Percentiles rank a stretch among this genome's conserved stretches.
These are phyloP conservation scores for Phylloporus scabripes DNA, from an alignment of 768 basidiomycete species.

Conservation along the genomic window DNA sequence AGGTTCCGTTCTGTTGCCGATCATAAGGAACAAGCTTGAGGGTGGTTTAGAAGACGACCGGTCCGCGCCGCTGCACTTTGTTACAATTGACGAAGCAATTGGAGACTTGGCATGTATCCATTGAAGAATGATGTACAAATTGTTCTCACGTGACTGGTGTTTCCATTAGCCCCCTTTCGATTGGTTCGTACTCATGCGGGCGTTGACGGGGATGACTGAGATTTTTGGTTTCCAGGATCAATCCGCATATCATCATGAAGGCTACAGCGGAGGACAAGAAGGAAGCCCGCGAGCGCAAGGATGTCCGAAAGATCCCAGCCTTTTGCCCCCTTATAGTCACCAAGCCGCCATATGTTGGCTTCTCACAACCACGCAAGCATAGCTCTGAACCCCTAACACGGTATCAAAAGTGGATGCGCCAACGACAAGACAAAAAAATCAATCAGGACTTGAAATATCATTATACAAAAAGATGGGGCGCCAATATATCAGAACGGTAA, in stretches of 20 bases:
- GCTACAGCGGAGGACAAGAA: conserved; percentile 31
- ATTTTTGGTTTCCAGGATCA: conserved; percentile 38
- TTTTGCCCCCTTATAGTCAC: conserved; percentile 35
- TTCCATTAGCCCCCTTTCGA: conserved; percentile 56
- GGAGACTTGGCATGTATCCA: conserved; percentile 54
- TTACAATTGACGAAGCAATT: conserved; percentile 63
- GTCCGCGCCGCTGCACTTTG: conserved; percentile 52
- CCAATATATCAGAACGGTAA: conserved; percentile 48
- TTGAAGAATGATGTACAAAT: conserved; percentile 5
- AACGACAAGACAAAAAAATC: conserved; percentile 9
- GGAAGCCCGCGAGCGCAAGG: conserved; percentile 33
- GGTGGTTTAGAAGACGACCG: conserved; percentile 31
- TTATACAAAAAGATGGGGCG: conserved; percentile 43
- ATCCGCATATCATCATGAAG: conserved; percentile 44
- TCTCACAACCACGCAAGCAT: conserved; percentile 39
- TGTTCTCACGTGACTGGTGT: conserved; percentile 2
- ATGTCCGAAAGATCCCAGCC: conserved; percentile 38
- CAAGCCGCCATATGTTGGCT: conserved; percentile 39
- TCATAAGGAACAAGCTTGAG: conserved; percentile 39
- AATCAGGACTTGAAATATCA: conserved; percentile 45
- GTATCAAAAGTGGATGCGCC: conserved; percentile 41
- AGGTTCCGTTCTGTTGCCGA: conserved; percentile 36
- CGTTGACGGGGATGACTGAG: neutral
- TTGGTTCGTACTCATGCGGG: conserved; percentile 40
- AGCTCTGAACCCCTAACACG: conserved; percentile 36